Conservation (phyloP, 2,329 filamentous ascomycete species). For the Cylindrodendrum hubeiense region DNA sequence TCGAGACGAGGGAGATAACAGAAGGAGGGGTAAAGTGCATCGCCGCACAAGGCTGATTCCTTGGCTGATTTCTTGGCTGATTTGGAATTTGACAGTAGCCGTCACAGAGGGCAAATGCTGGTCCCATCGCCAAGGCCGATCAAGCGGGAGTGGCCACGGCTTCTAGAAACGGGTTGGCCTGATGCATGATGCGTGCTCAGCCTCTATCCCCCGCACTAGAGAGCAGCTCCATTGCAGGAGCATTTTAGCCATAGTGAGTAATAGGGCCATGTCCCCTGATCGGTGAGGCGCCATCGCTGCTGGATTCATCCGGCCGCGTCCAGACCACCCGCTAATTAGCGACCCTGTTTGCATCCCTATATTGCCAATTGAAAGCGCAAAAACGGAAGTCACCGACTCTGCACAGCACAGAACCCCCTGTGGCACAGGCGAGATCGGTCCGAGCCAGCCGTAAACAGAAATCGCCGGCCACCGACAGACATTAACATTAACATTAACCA, state of each 20-base stretch:
- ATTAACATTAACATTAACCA: too few relatives aligned
- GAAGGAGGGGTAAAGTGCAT: neutral
- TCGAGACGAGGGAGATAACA: neutral
- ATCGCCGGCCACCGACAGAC: neutral
- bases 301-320: neutral
- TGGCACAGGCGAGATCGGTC: neutral
- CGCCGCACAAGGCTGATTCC: neutral
- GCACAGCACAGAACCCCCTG: neutral
- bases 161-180: neutral
- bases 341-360: too few relatives aligned
- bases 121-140: neutral
- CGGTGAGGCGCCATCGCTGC: too few relatives aligned
- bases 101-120: neutral
- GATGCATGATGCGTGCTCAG: neutral
- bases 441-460: neutral
- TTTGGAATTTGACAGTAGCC: neutral
- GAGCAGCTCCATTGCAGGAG: neutral
- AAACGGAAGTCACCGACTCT: neutral
- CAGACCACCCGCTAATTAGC: too few relatives aligned
- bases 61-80: neutral
- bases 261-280: too few relatives aligned
- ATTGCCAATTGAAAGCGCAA: too few relatives aligned
- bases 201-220: neutral
- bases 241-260: too few relatives aligned
- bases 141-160: neutral